These are phyloP conservation scores for Gonapodya prolifera DNA, from an alignment of 192 early-diverging fungal species.

Conservation along the genomic window DNA sequence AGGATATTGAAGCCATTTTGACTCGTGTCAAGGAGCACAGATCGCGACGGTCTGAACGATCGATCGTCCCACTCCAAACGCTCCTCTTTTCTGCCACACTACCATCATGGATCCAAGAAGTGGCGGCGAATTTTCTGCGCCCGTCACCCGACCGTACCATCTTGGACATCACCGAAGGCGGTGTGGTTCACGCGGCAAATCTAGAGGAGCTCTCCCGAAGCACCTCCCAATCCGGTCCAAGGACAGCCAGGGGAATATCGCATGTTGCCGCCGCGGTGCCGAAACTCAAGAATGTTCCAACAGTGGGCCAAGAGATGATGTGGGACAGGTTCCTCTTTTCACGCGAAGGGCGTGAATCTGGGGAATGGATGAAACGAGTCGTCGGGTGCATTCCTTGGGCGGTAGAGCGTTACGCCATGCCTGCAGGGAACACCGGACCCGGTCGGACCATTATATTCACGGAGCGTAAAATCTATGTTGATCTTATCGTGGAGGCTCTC, in stretches of 20 bases:
- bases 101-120: constrained; percentile 62
- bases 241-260: background rate
- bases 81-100: constrained; percentile 75
- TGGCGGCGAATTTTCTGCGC: constrained; percentile 36
- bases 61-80: constrained; percentile 24
- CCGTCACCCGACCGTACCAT: constrained; percentile 14
- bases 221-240: no score
- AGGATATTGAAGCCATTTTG: constrained; percentile 68
- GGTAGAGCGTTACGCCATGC: background rate
- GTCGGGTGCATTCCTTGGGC: background rate
- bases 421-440: background rate
- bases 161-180: background rate
- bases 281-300: no score
- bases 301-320: background rate
- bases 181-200: background rate
- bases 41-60: constrained; percentile 14
- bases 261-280: background rate
- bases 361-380: background rate
- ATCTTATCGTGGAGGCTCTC: constrained; percentile 46
- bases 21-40: constrained; percentile 66
- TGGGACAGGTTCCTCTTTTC: background rate
- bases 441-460: constrained; percentile 81
- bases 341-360: background rate
- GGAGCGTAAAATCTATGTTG: constrained; percentile 82
- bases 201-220: no score